Conservation (phyloP, 257 asterid species). For the Cynanchum wilfordii region DNA sequence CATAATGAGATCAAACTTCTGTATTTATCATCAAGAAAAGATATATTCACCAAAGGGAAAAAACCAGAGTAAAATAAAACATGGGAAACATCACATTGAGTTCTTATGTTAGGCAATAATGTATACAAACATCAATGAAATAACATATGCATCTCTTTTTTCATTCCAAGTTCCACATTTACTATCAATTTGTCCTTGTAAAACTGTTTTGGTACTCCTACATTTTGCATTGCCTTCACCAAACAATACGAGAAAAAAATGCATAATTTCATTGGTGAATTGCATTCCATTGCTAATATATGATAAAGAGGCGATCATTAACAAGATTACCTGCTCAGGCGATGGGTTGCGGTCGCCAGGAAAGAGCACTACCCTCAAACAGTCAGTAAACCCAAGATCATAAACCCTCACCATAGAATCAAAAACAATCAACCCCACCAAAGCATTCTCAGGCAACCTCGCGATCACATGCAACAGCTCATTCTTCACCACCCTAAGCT, state of each 20-base stretch:
- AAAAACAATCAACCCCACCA: constrained; percentile 86
- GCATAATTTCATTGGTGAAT: background rate
- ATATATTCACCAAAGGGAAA: background rate
- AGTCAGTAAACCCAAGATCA: constrained; percentile 74
- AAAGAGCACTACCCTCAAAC: constrained; percentile 61
- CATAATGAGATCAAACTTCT: background rate
- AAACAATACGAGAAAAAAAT: background rate
- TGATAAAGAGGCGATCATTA: constrained; percentile 11
- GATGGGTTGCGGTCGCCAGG: constrained; percentile 78
- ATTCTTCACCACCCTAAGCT: constrained; percentile 59
- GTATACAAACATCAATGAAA: background rate
- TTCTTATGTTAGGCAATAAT: background rate
- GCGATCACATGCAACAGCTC: constrained; percentile 64
- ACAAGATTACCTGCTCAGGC: constrained; percentile 57
- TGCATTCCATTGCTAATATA: background rate
- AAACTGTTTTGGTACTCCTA: background rate
- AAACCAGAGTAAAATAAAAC: background rate
- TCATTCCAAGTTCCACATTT: background rate
- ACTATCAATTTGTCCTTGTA: background rate
- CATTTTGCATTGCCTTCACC: background rate
- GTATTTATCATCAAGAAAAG: background rate
- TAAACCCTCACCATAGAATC: constrained; percentile 81
- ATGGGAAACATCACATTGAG: background rate
- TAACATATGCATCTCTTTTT: background rate
- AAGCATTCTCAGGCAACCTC: constrained; percentile 70